These are phyloP conservation scores for Alternaria sp. DNA, from an alignment of 2,329 filamentous ascomycete species.

Conservation along the genomic window DNA sequence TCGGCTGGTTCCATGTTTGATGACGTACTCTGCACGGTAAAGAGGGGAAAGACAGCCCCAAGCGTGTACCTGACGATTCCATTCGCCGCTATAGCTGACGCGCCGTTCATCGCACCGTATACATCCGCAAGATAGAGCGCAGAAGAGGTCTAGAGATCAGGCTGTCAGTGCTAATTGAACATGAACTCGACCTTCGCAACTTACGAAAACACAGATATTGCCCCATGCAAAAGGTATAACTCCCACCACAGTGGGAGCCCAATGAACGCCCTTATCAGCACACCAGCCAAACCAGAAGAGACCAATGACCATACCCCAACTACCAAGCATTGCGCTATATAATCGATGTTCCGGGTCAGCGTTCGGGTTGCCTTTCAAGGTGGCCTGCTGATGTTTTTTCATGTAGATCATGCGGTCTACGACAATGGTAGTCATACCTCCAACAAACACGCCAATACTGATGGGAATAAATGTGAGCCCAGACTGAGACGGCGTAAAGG, in stretches of 20 bases:
- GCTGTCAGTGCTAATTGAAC: not conserved
- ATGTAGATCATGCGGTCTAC: conserved; percentile 49
- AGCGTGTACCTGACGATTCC: conserved; percentile 48
- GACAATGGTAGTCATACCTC: conserved; percentile 36
- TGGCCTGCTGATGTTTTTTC: conserved; percentile 32
- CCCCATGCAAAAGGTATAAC: conserved; percentile 66
- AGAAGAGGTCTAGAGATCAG: conserved; percentile 24
- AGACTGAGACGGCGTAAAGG: conserved; percentile 34
- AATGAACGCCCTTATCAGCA: conserved; percentile 53
- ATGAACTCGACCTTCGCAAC: conserved; percentile 10
- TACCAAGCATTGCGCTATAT: conserved; percentile 65
- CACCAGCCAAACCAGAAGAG: conserved; percentile 69
- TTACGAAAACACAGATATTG: conserved; percentile 66
- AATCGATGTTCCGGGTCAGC: conserved; percentile 64
- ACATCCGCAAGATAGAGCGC: conserved; percentile 40
- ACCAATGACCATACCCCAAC: conserved; percentile 59
- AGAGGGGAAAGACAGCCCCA: conserved; percentile 46
- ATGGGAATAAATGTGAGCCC: conserved; percentile 45
- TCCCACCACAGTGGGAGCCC: conserved; percentile 57
- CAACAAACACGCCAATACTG: conserved; percentile 39
- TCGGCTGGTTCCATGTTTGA: not conserved
- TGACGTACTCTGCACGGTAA: conserved; percentile 45
- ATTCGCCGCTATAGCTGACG: conserved; percentile 48
- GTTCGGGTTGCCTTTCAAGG: conserved; percentile 30
- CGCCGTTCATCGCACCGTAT: conserved; percentile 41